Percentiles rank a stretch among this genome's conserved stretches.
These are phyloP conservation scores for Mixia osmundae DNA, from an alignment of 1,284 basidiomycete genomes.

Conservation along the genomic window DNA sequence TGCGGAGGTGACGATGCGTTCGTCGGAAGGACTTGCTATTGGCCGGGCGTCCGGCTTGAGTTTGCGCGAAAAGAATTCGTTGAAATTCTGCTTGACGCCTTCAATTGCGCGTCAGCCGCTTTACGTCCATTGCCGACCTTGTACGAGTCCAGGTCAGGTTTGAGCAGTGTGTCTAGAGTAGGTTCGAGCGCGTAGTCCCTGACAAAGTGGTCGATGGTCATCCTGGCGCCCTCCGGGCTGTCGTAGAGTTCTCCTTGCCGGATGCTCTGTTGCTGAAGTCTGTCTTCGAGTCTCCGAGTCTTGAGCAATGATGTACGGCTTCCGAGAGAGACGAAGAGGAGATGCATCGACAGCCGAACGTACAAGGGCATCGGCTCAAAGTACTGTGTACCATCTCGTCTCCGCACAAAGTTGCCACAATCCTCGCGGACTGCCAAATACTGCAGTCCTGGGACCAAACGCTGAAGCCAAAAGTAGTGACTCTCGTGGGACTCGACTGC, in stretches of 20 bases:
- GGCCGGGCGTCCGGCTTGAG: conserved; percentile 67
- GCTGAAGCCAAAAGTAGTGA: no score
- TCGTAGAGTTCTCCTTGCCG: conserved; percentile 29
- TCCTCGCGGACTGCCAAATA: no score
- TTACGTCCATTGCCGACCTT: conserved; percentile 16
- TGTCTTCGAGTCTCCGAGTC: neutral
- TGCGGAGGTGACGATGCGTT: conserved; percentile 38
- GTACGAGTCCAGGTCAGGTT: conserved; percentile 39
- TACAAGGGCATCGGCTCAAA: conserved; percentile 13
- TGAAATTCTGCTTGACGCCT: conserved; percentile 34
- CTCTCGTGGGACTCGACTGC: no score
- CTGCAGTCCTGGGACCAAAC: no score
- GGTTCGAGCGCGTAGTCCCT: conserved; percentile 36
- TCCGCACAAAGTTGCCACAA: no score
- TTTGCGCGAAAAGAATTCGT: conserved; percentile 68
- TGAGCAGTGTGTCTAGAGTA: conserved; percentile 35
- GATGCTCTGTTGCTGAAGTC: conserved; percentile 32
- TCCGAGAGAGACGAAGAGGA: conserved; percentile 8
- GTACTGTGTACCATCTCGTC: no score
- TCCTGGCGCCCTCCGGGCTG: conserved; percentile 17
- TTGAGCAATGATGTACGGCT: no score
- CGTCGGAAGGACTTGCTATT: conserved; percentile 40
- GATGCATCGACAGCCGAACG: conserved; percentile 8
- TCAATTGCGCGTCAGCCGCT: neutral
- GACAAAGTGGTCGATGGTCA: conserved; percentile 45